Percentiles rank a stretch among this genome's conserved stretches.
Conservation (phyloP, 108 stramenopile genomes). For the Licmophora abbreviata region DNA sequence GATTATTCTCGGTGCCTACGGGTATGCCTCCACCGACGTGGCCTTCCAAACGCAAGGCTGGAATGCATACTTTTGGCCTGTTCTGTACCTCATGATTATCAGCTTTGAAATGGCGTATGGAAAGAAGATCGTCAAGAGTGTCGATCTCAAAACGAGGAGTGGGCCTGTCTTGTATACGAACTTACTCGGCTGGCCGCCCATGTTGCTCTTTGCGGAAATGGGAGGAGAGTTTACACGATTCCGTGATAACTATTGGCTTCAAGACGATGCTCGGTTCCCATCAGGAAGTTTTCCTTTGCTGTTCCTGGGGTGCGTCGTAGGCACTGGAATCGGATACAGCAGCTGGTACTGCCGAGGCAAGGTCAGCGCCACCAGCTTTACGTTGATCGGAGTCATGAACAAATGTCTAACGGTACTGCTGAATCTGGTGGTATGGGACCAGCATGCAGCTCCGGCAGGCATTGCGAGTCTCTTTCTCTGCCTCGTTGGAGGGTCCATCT, state of each 20-base stretch:
- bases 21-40: slow-evolving; percentile 70
- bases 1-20: slow-evolving; percentile 66
- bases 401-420: slow-evolving; percentile 85
- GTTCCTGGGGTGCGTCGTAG: slow-evolving; percentile 60
- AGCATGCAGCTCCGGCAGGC: slow-evolving; percentile 79
- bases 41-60: slow-evolving; percentile 43
- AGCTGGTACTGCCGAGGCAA: slow-evolving; percentile 81
- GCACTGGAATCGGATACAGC: slow-evolving; percentile 84
- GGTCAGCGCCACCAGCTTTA: slow-evolving; percentile 75
- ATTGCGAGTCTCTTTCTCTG: slow-evolving; percentile 70
- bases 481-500: slow-evolving; percentile 74
- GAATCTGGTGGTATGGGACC: slow-evolving; percentile 84
- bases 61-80: slow-evolving; percentile 59
- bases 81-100: slow-evolving; percentile 58
- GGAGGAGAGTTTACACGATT: slow-evolving; percentile 56
- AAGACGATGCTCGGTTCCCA: slow-evolving; percentile 22
- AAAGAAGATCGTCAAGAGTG: slow-evolving; percentile 72
- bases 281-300: slow-evolving; percentile 31
- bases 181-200: slow-evolving; percentile 67
- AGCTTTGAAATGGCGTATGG: slow-evolving; percentile 86
- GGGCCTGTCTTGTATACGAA: slow-evolving; percentile 92
- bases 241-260: slow-evolving; percentile 16
- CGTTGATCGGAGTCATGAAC: slow-evolving; percentile 84
- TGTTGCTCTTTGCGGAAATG: slow-evolving; percentile 67
- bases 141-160: slow-evolving; percentile 64